Conservation (phyloP, 2,329 filamentous ascomycete species). For the Sporothrix curviconia region DNA sequence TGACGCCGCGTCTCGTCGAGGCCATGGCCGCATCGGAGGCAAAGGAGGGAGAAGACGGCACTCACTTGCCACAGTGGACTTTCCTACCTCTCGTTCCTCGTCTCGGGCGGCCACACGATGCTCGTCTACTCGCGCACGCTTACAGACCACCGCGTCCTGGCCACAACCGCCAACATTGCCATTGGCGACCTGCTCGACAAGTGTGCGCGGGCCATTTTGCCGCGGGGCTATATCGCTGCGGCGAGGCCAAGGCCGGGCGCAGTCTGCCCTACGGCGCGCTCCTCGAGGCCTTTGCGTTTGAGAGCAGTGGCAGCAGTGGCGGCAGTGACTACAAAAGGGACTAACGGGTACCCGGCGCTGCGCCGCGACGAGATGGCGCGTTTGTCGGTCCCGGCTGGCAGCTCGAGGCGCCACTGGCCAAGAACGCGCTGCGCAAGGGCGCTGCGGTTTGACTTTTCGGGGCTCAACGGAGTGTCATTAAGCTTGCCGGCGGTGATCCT, state of each 20-base stretch:
- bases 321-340: slow-evolving; percentile 32
- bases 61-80: slow-evolving; percentile 32
- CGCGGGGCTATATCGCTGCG: slow-evolving; percentile 47
- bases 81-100: slow-evolving; percentile 81
- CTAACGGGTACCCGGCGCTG: slow-evolving; percentile 42
- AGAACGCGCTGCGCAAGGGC: slow-evolving; percentile 38
- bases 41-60: neutral
- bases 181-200: slow-evolving; percentile 89
- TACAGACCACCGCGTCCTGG: slow-evolving; percentile 65
- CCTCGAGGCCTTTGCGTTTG: slow-evolving; percentile 75
- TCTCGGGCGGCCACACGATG: slow-evolving; percentile 88
- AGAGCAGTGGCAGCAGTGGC: slow-evolving; percentile 27
- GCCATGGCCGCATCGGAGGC: slow-evolving; percentile 34
- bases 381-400: slow-evolving; percentile 48
- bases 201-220: slow-evolving; percentile 69
- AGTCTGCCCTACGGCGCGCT: slow-evolving; percentile 74
- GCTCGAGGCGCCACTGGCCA: slow-evolving; percentile 58
- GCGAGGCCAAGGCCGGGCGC: slow-evolving; percentile 26
- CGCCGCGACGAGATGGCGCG: slow-evolving; percentile 52
- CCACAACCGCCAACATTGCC: slow-evolving; percentile 71
- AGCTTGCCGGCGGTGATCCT: slow-evolving; percentile 22
- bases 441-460: slow-evolving; percentile 68
- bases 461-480: slow-evolving; percentile 52
- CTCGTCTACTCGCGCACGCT: slow-evolving; percentile 68
- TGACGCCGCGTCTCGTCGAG: slow-evolving; percentile 72